Base-by-base conservation (phyloP, 345 rosid species). In the Acer negundo region DNA sequence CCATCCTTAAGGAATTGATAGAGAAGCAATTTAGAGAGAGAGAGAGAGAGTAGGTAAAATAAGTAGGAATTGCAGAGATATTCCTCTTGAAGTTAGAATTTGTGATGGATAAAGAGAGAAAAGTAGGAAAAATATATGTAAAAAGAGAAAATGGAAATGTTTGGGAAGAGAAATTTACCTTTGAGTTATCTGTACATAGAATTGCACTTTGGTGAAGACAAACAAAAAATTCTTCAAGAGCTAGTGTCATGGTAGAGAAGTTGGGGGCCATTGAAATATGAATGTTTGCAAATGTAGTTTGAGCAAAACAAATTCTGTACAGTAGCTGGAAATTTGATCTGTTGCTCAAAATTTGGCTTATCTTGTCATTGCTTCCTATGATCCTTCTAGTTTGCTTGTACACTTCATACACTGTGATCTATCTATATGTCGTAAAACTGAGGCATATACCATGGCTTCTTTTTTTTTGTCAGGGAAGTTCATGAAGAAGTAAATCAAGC, bases 401-500 rank as follows among this genome's bases (percentile, higher is more conserved):
- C 62, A 20, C 72, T 46, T 17, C 53, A 26, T 12, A 7, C 28
- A 19, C 15, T 28, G 19, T 66, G 17, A 9, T 75, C 22, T 65
- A 11, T 77, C 55, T 65, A 17, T 51, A 28, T 46, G 38, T 75
- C 16, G 6, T 10, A 4, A 12, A 10, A 13, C 62, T 51, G 7
- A 70, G 59, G 17, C 35, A 4, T 16, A 67, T 42, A 23, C 2
- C 42, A 12, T 56, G 28, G 19, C 10, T 59, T 38, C 72, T 64
- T 49, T 49, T 2, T 19, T 46, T 47, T 73, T 53, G 76, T 31
- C 88, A 92, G 97, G 83, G 97, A 96, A 82, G 94, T 96, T 82
- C 99, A 94, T 78, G 92, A 85, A 82, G 97, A 94, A 90, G 99
- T 80, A 49, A 92, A 89, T 84, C 85, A 90, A 77, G 99, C 97